Conservation (phyloP, 768 basidiomycete genomes). For the Russula vinacea region DNA sequence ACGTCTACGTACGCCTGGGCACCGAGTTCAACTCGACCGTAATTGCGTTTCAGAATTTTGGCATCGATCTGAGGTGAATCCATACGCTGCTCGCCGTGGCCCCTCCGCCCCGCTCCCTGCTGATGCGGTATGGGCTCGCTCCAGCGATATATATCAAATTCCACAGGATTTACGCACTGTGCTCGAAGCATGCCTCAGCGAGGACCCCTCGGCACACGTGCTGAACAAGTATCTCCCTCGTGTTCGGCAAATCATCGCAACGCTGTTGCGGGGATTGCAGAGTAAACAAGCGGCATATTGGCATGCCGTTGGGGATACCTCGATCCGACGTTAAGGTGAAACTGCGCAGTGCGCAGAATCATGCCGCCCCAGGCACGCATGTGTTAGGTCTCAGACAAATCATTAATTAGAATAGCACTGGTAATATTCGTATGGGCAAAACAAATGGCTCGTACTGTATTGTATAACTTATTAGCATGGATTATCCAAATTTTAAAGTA, state of each 20-base stretch:
- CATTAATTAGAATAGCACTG: constrained; percentile 3
- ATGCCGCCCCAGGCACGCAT: background rate
- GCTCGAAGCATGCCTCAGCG: constrained; percentile 47
- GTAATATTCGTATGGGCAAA: constrained; percentile 8
- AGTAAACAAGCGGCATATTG: constrained; percentile 44
- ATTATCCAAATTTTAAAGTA: background rate
- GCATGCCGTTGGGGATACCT: constrained; percentile 29
- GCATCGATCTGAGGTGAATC: constrained; percentile 74
- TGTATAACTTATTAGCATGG: constrained; percentile 13
- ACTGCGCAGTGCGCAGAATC: background rate
- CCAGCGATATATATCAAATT: constrained; percentile 43
- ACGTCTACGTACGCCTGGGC: constrained; percentile 85
- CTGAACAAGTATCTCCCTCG: constrained; percentile 41
- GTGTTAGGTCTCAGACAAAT: background rate
- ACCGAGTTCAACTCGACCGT: constrained; percentile 84
- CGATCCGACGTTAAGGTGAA: constrained; percentile 3
- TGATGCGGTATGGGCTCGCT: constrained; percentile 10
- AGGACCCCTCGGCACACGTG: constrained; percentile 38
- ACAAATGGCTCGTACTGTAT: background rate
- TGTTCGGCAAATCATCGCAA: constrained; percentile 38
- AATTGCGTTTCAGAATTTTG: constrained; percentile 66
- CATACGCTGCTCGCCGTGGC: constrained; percentile 20
- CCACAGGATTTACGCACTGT: constrained; percentile 40
- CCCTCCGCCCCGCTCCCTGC: background rate
- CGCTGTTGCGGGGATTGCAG: constrained; percentile 44